Evolutionary conservation across 169 alveolate species (phyloP).

Genomic region (Cryptosporidium tyzzeri): DNA sequence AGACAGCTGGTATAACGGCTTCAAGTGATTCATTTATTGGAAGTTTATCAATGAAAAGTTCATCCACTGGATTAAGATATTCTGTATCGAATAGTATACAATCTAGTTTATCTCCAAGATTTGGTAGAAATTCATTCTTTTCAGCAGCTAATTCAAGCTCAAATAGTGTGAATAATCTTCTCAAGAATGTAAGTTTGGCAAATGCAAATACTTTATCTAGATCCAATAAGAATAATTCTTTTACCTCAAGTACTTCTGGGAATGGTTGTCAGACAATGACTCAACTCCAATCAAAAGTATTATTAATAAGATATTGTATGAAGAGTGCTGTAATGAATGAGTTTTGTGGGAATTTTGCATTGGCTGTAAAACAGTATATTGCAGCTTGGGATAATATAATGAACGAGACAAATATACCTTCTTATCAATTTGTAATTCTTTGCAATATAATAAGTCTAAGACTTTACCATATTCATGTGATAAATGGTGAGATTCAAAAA

Average conservation of each 20-base stretch:
- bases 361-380: conserved; percentile 53
- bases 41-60: conserved; percentile 16
- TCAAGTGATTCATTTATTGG: conserved; percentile 19
- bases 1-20: conserved; percentile 58
- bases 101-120: conserved; percentile 47
- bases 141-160: conserved; percentile 11
- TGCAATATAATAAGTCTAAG: conserved; percentile 54
- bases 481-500: conserved; percentile 46
- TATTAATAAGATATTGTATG: conserved; percentile 59
- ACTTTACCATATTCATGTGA: conserved; percentile 44
- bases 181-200: background rate
- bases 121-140: conserved; percentile 35
- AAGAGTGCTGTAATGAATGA: conserved; percentile 76
- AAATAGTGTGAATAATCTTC: background rate
- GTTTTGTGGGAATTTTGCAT: conserved; percentile 53
- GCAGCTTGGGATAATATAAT: conserved; percentile 70
- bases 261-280: conserved; percentile 28
- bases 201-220: background rate
- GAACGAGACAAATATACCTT: conserved; percentile 45
- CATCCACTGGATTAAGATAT: conserved; percentile 39
- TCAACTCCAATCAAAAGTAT: conserved; percentile 56
- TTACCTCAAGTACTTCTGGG: conserved; percentile 40
- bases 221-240: conserved; percentile 28
- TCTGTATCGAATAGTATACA: conserved; percentile 27
- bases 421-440: conserved; percentile 42